Evolutionary conservation across 208 protist genomes (phyloP).

Genomic region (Trichomonas tenax): DNA sequence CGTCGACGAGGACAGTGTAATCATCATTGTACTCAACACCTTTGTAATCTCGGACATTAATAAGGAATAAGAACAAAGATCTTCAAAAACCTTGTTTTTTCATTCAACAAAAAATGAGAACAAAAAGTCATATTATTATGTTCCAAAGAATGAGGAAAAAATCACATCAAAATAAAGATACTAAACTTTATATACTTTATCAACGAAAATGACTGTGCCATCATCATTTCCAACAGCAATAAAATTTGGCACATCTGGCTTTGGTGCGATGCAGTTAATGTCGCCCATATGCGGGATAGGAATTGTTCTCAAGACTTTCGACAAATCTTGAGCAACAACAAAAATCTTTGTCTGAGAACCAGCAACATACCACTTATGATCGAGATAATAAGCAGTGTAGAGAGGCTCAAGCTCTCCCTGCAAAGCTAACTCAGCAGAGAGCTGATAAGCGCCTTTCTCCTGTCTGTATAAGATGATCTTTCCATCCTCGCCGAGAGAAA

Average conservation of each 20-base stretch:
- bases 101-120: no score
- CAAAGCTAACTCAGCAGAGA: not conserved
- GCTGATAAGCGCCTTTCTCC: not conserved
- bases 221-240: not conserved
- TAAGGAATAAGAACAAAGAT: no score
- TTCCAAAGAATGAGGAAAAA: no score
- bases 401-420: not conserved
- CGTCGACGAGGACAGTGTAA: no score
- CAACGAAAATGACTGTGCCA: not conserved
- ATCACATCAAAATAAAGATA: no score
- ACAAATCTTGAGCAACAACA: not conserved
- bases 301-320: not conserved
- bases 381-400: not conserved
- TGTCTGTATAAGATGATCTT: not conserved
- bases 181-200: not conserved
- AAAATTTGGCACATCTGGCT: not conserved
- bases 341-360: not conserved
- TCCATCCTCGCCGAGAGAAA: not conserved
- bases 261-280: not conserved
- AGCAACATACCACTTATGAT: not conserved
- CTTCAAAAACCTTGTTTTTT: no score
- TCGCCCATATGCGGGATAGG: not conserved
- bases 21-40: no score
- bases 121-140: no score
- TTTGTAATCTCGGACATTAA: no score